Percentiles rank a stretch among this genome's conserved stretches.
Evolutionary conservation across 768 basidiomycete species (phyloP).

Genomic region (Terana coerulea): DNA sequence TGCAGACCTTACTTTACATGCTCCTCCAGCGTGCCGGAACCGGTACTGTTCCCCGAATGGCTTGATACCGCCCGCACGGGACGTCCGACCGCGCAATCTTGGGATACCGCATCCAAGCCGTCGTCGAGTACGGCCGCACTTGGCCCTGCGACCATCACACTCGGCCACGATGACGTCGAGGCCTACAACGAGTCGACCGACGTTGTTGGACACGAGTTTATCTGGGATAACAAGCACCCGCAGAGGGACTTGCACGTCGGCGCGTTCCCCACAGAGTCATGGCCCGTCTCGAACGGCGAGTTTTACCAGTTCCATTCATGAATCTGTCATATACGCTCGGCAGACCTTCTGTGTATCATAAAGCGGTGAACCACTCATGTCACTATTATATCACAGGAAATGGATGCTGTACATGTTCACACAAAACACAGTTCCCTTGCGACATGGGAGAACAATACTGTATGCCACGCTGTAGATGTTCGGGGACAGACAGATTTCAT

Average conservation of each 20-base stretch:
- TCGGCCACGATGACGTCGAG: constrained; percentile 87
- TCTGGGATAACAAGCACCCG: constrained; percentile 95
- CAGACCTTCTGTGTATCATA: too few relatives aligned
- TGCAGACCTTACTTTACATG: constrained; percentile 88
- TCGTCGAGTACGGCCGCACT: constrained; percentile 46
- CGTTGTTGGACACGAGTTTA: constrained; percentile 63
- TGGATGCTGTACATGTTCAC: too few relatives aligned
- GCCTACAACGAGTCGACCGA: constrained; percentile 51
- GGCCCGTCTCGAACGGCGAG: constrained; percentile 87
- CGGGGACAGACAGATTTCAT: too few relatives aligned
- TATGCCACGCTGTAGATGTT: too few relatives aligned
- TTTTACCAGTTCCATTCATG: constrained; percentile 77
- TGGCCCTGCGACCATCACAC: constrained; percentile 50
- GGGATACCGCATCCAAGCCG: constrained; percentile 46
- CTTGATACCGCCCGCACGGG: constrained; percentile 73
- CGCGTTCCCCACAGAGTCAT: constrained; percentile 74
- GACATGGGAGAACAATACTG: too few relatives aligned
- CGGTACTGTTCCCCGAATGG: constrained; percentile 78
- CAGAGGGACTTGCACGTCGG: constrained; percentile 53
- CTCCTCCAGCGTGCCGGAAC: constrained; percentile 76
- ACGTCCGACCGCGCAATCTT: constrained; percentile 40
- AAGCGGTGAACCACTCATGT: too few relatives aligned
- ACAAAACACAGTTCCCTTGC: too few relatives aligned
- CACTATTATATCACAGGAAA: too few relatives aligned
- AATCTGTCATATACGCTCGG: too few relatives aligned